Conservation (phyloP, 1,284 basidiomycete genomes). For the Coriolopsis trogii region DNA sequence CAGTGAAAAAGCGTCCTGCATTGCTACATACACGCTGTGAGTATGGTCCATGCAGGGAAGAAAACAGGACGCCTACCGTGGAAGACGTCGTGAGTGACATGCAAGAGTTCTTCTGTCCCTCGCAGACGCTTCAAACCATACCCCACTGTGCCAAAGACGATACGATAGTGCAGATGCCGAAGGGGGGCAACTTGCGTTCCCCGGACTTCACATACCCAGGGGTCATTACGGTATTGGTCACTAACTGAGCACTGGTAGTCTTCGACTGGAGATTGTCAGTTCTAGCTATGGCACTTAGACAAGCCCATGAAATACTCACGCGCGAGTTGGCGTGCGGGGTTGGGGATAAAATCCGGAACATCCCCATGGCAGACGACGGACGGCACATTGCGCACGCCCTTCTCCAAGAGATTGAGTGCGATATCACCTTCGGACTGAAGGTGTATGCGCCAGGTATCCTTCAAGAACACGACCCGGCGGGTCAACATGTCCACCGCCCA, state of each 20-base stretch:
- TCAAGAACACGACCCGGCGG: not conserved
- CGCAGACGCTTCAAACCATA: not conserved
- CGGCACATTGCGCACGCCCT: not conserved
- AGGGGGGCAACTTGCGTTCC: not conserved
- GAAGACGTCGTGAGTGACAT: slow-evolving; percentile 9
- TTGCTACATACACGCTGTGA: not conserved
- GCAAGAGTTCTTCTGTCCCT: slow-evolving; percentile 9
- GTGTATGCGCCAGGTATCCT: slow-evolving; percentile 4
- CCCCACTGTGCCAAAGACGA: slow-evolving; percentile 11
- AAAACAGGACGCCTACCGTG: not conserved
- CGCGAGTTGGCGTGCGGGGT: not conserved
- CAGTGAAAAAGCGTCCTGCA: slow-evolving; percentile 4
- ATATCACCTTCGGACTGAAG: slow-evolving; percentile 30
- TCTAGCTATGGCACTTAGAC: not conserved
- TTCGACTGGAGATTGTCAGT: not conserved
- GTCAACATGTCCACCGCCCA: slow-evolving; percentile 5
- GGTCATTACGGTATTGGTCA: not conserved
- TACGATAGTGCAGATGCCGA: slow-evolving; percentile 4
- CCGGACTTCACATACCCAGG: not conserved
- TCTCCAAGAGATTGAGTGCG: slow-evolving; percentile 4
- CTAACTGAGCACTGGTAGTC: not conserved
- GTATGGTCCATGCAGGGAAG: not conserved
- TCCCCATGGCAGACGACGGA: not conserved
- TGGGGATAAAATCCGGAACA: not conserved
- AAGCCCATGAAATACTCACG: not conserved